A percentile compares a stretch with the other conserved stretches of the same genome.
Evolutionary conservation across 345 rosid genomes (phyloP).

Genomic region (Corchorus olitorius): DNA sequence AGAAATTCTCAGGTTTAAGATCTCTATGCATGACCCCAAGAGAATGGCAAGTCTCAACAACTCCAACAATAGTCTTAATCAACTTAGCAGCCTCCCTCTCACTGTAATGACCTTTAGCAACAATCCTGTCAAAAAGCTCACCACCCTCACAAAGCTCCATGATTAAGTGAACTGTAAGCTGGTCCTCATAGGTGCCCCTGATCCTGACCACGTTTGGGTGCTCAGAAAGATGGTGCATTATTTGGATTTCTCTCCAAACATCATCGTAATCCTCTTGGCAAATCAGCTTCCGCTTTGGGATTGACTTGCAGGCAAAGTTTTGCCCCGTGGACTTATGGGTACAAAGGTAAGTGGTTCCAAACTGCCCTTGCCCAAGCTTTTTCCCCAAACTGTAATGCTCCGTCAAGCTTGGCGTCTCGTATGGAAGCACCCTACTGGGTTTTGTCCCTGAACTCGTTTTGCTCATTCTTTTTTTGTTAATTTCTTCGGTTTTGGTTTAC

Average conservation of each 20-base stretch:
- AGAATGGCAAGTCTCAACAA: slow-evolving; percentile 77
- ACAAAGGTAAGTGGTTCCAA: slow-evolving; percentile 72
- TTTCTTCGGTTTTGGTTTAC: background rate
- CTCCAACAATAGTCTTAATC: slow-evolving; percentile 75
- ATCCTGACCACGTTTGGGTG: slow-evolving; percentile 65
- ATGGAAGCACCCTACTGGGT: slow-evolving; percentile 22
- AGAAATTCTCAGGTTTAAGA: slow-evolving; percentile 82
- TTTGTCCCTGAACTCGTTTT: slow-evolving; percentile 12
- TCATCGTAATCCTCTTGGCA: slow-evolving; percentile 75
- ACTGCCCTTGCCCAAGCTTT: slow-evolving; percentile 77
- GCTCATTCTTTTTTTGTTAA: slow-evolving; percentile 3
- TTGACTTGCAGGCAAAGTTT: slow-evolving; percentile 73
- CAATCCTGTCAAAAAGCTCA: slow-evolving; percentile 76
- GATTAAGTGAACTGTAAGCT: slow-evolving; percentile 57
- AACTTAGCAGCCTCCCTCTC: slow-evolving; percentile 80
- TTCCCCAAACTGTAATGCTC: slow-evolving; percentile 53
- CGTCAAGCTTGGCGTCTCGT: slow-evolving; percentile 14
- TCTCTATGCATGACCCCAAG: slow-evolving; percentile 80
- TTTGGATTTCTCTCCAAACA: slow-evolving; percentile 86
- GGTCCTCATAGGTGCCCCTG: slow-evolving; percentile 56
- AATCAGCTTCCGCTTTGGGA: slow-evolving; percentile 74
- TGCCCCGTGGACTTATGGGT: slow-evolving; percentile 51
- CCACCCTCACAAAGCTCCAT: slow-evolving; percentile 88
- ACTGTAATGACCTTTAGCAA: slow-evolving; percentile 67
- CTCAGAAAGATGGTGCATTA: slow-evolving; percentile 83